Base-by-base conservation (phyloP, 805 yeast genomes). In the Priceomyces castillae region DNA sequence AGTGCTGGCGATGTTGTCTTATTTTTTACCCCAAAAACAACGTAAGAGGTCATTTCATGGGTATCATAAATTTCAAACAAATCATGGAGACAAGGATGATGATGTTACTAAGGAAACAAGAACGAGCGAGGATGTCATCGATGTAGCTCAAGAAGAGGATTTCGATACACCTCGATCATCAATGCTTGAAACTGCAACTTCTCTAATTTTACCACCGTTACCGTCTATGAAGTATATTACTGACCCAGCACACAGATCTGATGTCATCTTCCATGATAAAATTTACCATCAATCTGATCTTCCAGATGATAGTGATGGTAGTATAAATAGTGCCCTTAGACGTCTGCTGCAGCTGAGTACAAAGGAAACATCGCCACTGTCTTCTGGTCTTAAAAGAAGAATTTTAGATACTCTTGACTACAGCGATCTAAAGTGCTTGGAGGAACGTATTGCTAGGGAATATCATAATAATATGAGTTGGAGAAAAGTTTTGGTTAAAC, bases 381-480 rank as follows among this genome's bases (percentile, higher is more conserved):
- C 67, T 33, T 58, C 66, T 52, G 52, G 64, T 52, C 17, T 52
- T 26, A 44, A 54, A 23, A 47, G 56, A 38, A 48, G 59, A 16
- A 37, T 63, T n/a, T 37, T 62, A 37, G 54, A 58, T 14, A 43
- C 57, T 6, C 48, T 63, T 9, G 67, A 63, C 38, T 46, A 51
- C 36, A 35, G 15, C 26, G 69, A 73, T 16, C 74, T 73, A 37
- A 76, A 73, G 49, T 62, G 67, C 31, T 56, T 74, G 16, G 92
- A 85, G 56, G 98, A 94, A 51, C 75, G 78, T 43, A 84, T 94
- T 41, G 99, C 99, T 0, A 69, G 96, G 33, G 80, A 82, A 37
- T 94, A 96, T 84, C 98, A 92, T 58, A 73, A 78, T 44, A 81
- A 78, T 9, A 78, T 89, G 84, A 63, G 79, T 12, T 92, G 99